phyloP scores from a whole-genome alignment of 1,284 basidiomycete genomes.

The Bondarzewia mesenterica region DNA sequence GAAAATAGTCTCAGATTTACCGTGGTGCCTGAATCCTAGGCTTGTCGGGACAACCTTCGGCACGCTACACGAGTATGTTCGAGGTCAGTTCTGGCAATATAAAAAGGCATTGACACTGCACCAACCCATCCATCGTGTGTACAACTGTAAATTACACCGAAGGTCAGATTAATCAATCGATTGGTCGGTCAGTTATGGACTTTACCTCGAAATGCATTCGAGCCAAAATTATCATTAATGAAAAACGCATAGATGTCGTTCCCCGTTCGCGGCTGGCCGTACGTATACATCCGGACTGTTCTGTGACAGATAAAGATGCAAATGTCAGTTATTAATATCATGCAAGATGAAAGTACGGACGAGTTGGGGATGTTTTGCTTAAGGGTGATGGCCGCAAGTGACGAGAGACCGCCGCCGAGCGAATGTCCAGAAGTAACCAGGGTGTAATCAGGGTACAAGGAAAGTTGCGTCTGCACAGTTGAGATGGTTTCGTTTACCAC shows the following conservation, averaged over 20 bases:
- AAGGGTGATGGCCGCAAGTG: conserved; percentile 21
- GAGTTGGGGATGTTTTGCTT: conserved; percentile 30
- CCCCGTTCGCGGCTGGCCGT: conserved; percentile 39
- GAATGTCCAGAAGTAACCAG: conserved; percentile 17
- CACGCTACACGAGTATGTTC: conserved; percentile 22
- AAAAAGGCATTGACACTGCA: neutral
- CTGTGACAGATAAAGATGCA: conserved; percentile 12
- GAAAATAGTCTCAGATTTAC: conserved; percentile 14
- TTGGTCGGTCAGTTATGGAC: neutral
- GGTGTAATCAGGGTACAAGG: conserved; percentile 24
- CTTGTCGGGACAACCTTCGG: conserved; percentile 34
- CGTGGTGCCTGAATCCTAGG: conserved; percentile 38
- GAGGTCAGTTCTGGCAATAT: neutral
- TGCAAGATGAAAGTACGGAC: conserved; percentile 17
- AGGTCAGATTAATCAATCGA: neutral
- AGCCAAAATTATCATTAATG: conserved; percentile 31
- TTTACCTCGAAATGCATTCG: conserved; percentile 25
- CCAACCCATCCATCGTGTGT: conserved; percentile 20
- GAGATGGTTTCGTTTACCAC: conserved; percentile 24
- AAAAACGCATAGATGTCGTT: conserved; percentile 35
- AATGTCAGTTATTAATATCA: neutral
- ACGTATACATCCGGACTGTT: conserved; percentile 33
- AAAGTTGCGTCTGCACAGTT: conserved; percentile 18
- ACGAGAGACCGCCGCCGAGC: conserved; percentile 1
- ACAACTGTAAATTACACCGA: conserved; percentile 12